These are phyloP conservation scores for Suillus subaureus DNA, from an alignment of 768 basidiomycete species.

Conservation along the genomic window DNA sequence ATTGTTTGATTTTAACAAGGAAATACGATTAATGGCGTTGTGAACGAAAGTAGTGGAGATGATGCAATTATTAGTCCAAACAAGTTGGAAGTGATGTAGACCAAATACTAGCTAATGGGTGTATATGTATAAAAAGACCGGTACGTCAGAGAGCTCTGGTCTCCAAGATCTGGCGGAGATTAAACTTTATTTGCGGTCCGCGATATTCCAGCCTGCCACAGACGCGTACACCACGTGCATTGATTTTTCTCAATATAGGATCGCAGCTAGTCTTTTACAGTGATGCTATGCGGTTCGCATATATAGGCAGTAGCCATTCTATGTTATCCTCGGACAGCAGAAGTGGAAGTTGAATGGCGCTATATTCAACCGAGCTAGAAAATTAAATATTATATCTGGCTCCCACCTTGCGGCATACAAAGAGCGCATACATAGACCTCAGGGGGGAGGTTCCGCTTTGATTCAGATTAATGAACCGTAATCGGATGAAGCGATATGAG, in stretches of 20 bases:
- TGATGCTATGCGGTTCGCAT: neutral
- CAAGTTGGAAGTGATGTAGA: neutral
- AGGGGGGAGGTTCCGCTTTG: neutral
- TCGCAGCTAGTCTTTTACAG: neutral
- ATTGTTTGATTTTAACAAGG: neutral
- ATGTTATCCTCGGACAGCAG: neutral
- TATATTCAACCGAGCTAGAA: neutral
- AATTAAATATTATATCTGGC: neutral
- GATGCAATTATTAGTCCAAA: conserved; percentile 2
- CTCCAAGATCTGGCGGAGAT: conserved; percentile 19
- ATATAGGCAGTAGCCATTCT: neutral
- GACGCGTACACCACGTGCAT: conserved; percentile 3
- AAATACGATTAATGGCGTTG: neutral
- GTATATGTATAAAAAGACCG: neutral
- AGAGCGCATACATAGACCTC: neutral
- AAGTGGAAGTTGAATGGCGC: neutral
- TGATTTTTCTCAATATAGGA: neutral
- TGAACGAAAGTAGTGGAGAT: neutral
- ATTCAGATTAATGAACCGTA: conserved; percentile 1
- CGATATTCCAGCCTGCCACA: conserved; percentile 4
- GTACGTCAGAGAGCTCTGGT: conserved; percentile 8
- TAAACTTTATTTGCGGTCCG: conserved; percentile 9
- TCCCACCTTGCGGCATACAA: neutral
- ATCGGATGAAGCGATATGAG: neutral
- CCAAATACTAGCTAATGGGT: conserved; percentile 1